Evolutionary conservation across 2,329 filamentous ascomycete species (phyloP), one percentile per base, ranked within the genome.

Genomic region (Nigrospora sphaerica): DNA sequence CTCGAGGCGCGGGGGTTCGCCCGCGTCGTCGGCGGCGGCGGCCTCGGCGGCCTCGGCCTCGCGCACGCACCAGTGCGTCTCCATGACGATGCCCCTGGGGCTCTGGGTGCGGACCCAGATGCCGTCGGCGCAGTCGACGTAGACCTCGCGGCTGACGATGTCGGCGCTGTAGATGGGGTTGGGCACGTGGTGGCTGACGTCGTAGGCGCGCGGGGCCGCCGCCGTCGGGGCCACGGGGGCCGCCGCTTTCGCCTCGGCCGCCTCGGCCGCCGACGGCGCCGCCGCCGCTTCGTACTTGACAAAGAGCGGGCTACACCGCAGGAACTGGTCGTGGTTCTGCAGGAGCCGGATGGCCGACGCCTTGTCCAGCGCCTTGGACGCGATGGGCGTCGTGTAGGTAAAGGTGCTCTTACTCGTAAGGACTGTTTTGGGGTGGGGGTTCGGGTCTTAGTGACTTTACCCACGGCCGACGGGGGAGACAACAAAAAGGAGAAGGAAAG

Each of bases 111-210:
- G 62, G 37, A 76, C 71, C 57, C 77, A 79, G 7, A 76, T 54
- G 16, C 77, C 77, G 28, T 60, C 65, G n/a, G 63, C 62, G 16
- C 73, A 61, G 50, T 77, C 61, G 16, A 73, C 71, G 49, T 80
- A 74, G 60, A 80, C 76, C 55, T 77, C 76, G 6, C 60, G 70
- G 62, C 75, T 78, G 44, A 73, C 67, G 7, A 80, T 72, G 41
- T 73, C 71, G 44, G 68, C 72, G 55, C 76, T 74, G 75, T 74
- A 80, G 28, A 80, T 64, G 3, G 75, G 75, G 13, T 74, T 74
- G 4, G 76, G 75, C 19, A 80, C 63, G 34, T 74, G 66, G 53
- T 78, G 74, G 9, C 78, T 66, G 19, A 79, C 73, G 32, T 66
- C 63, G 61, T 73, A 80, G 51, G 66, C 63, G 41, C 59, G 58